These are phyloP conservation scores for Verbascum thapsus DNA, from an alignment of 257 asterid species.

Conservation along the genomic window DNA sequence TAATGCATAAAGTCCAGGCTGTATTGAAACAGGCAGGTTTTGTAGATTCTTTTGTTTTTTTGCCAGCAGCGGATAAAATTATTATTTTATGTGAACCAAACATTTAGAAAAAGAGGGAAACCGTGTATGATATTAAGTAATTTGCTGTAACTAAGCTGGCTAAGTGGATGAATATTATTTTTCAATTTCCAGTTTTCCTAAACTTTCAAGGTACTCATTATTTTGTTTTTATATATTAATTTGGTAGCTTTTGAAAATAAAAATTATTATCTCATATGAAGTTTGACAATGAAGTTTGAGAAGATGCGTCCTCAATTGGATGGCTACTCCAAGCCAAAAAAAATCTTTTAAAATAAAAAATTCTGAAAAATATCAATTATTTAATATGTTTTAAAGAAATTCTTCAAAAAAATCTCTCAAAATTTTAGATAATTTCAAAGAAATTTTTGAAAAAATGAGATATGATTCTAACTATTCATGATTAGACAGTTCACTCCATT, in stretches of 20 bases:
- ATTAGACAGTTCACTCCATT: too few species aligned
- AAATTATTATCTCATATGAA: slow-evolving; percentile 17
- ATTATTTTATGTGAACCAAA: slow-evolving; percentile 34
- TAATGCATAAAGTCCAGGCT: slow-evolving; percentile 31
- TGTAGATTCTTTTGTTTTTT: slow-evolving; percentile 5
- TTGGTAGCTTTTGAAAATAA: slow-evolving; percentile 1
- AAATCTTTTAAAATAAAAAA: too few species aligned
- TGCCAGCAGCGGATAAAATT: slow-evolving; percentile 17
- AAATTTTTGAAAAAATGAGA: too few species aligned
- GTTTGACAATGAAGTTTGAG: too few species aligned
- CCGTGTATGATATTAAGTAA: not conserved
- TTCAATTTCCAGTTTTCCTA: not conserved
- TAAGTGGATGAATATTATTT: slow-evolving; percentile 1
- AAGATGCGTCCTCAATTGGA: too few species aligned
- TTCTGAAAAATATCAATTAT: too few species aligned
- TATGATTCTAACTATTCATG: too few species aligned
- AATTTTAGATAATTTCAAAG: too few species aligned
- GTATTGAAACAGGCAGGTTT: not conserved
- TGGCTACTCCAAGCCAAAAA: too few species aligned
- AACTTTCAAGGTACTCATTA: not conserved
- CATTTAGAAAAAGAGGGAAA: not conserved
- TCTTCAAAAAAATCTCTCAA: too few species aligned
- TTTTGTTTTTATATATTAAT: not conserved
- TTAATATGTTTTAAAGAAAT: too few species aligned
- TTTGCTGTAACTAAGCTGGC: slow-evolving; percentile 44